Conservation (phyloP, 2,329 filamentous ascomycete genomes). For the Blastomyces silverae region DNA sequence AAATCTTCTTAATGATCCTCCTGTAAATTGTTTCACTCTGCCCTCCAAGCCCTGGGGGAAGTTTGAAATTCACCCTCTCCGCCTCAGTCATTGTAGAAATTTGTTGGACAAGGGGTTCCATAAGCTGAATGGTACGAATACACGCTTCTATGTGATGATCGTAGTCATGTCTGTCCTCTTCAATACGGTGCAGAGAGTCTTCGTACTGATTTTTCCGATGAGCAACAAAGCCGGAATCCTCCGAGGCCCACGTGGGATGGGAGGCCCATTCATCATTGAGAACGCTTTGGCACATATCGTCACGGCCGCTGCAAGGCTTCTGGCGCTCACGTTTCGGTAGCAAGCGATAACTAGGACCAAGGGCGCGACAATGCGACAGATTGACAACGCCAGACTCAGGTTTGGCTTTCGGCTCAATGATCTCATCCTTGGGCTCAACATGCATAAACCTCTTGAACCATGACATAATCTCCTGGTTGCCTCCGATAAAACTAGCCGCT, state of each 20-base stretch:
- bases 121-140: slow-evolving; percentile 86
- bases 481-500: slow-evolving; percentile 76
- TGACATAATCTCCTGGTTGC: slow-evolving; percentile 77
- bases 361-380: slow-evolving; percentile 88
- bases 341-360: slow-evolving; percentile 89
- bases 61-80: slow-evolving; percentile 67
- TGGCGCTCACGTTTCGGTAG: slow-evolving; percentile 84
- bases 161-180: slow-evolving; percentile 97
- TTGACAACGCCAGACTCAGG: slow-evolving; percentile 74
- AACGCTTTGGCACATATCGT: slow-evolving; percentile 87
- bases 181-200: slow-evolving; percentile 88
- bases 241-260: slow-evolving; percentile 96
- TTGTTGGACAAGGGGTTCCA: slow-evolving; percentile 89
- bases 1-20: slow-evolving; percentile 95
- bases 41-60: slow-evolving; percentile 77
- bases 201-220: slow-evolving; percentile 95
- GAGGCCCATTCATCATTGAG: slow-evolving; percentile 98
- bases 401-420: slow-evolving; percentile 70
- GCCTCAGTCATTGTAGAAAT: slow-evolving; percentile 70
- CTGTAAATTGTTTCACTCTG: slow-evolving; percentile 96
- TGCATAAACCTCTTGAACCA: slow-evolving; percentile 83
- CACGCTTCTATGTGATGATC: slow-evolving; percentile 98
- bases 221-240: slow-evolving; percentile 95
- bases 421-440: slow-evolving; percentile 63
- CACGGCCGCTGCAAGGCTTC: slow-evolving; percentile 86